phyloP scores from a whole-genome alignment of 768 basidiomycete genomes.

The Antrodiella citrinella region DNA sequence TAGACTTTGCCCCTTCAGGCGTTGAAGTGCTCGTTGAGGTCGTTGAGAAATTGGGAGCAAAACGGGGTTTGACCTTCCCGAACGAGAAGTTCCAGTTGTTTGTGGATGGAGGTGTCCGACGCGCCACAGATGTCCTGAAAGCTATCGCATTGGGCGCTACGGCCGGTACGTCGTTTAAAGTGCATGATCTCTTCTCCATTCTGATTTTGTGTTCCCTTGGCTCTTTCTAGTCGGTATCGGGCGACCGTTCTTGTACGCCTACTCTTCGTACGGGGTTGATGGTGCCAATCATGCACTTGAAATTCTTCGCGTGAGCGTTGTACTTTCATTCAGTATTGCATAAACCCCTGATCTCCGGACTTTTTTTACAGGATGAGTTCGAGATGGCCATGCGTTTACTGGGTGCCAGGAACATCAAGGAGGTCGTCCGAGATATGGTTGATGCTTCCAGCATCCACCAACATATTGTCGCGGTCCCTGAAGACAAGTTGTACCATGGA shows the following conservation, averaged over 20 bases:
- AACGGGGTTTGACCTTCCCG: constrained; percentile 61
- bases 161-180: constrained; percentile 46
- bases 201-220: neutral
- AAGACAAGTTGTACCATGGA: constrained; percentile 59
- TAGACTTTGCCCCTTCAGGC: constrained; percentile 80
- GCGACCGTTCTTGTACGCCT: constrained; percentile 79
- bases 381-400: constrained; percentile 94
- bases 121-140: constrained; percentile 83
- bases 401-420: constrained; percentile 71
- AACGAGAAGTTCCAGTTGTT: constrained; percentile 75
- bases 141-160: constrained; percentile 81
- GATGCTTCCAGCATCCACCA: constrained; percentile 61
- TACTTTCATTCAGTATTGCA: neutral
- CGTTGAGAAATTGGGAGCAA: constrained; percentile 54
- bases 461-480: constrained; percentile 59
- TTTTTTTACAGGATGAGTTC: constrained; percentile 69
- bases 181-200: neutral
- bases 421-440: constrained; percentile 82
- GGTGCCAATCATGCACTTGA: constrained; percentile 76
- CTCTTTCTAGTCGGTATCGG: constrained; percentile 59
- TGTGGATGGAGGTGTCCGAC: constrained; percentile 85
- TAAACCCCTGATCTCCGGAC: neutral
- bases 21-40: constrained; percentile 88
- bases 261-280: constrained; percentile 77
- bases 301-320: constrained; percentile 51